These are phyloP conservation scores for Umbilicaria muhlenbergii DNA, from an alignment of 495 filamentous ascomycete genomes.

Conservation along the genomic window DNA sequence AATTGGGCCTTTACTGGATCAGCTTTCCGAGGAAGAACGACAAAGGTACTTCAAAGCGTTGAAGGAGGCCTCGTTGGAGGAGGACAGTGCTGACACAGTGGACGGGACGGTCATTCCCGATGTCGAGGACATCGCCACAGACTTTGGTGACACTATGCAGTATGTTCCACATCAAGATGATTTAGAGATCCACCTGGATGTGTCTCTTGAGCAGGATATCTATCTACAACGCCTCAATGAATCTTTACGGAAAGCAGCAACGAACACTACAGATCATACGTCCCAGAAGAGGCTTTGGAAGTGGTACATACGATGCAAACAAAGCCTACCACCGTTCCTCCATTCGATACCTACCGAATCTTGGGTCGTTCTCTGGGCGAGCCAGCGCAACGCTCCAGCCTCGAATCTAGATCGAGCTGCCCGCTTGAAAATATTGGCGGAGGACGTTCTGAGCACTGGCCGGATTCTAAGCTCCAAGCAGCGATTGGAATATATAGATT, in stretches of 20 bases:
- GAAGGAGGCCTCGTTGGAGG: slow-evolving; percentile 15
- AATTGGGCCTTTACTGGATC: slow-evolving; percentile 17
- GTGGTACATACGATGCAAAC: slow-evolving; percentile 31
- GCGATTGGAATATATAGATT: slow-evolving; percentile 47
- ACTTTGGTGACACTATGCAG: slow-evolving; percentile 24
- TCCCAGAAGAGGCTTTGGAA: slow-evolving; percentile 19
- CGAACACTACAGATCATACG: slow-evolving; percentile 3
- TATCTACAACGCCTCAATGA: slow-evolving; percentile 14
- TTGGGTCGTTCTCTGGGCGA: slow-evolving; percentile 41
- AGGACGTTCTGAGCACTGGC: slow-evolving; percentile 44
- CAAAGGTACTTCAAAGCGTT: slow-evolving; percentile 1
- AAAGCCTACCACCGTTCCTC: slow-evolving; percentile 26
- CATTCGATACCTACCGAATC: slow-evolving; percentile 28
- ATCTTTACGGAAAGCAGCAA: slow-evolving; percentile 9
- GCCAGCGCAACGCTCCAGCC: slow-evolving; percentile 21
- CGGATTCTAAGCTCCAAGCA: slow-evolving; percentile 36
- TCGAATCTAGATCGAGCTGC: slow-evolving; percentile 37
- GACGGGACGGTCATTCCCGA: slow-evolving; percentile 14
- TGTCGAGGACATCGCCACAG: neutral
- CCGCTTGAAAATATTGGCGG: slow-evolving; percentile 41
- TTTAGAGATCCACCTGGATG: slow-evolving; percentile 11
- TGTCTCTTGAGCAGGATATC: slow-evolving; percentile 7
- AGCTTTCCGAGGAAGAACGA: slow-evolving; percentile 29
- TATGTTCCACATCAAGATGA: slow-evolving; percentile 15
- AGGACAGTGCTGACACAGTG: slow-evolving; percentile 10